Conservation (phyloP, 345 rosid genomes). For the Bruguiera parviflora region DNA sequence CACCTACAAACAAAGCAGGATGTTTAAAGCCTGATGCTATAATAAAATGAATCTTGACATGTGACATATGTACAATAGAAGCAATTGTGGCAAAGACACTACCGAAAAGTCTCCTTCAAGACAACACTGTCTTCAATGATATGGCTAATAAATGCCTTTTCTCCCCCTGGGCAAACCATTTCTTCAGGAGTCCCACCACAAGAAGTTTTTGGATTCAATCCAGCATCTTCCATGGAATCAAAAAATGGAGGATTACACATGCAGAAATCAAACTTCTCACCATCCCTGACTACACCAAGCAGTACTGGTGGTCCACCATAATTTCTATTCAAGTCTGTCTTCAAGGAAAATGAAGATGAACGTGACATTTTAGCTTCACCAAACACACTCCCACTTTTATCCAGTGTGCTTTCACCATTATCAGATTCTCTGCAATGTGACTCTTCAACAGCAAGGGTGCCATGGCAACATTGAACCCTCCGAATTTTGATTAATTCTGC, state of each 20-base stretch:
- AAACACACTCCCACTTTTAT: conserved; percentile 1
- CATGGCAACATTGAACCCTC: conserved; percentile 36
- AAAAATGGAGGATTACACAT: conserved; percentile 98
- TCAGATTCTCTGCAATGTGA: conserved; percentile 16
- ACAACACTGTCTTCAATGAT: conserved; percentile 72
- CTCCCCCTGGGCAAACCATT: conserved; percentile 94
- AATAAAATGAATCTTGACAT: background rate
- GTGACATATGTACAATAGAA: background rate
- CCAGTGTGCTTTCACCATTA: conserved; percentile 23
- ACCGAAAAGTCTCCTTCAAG: conserved; percentile 66
- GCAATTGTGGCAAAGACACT: background rate
- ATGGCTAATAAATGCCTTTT: conserved; percentile 66
- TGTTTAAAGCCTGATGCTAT: conserved; percentile 2
- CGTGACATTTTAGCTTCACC: conserved; percentile 17
- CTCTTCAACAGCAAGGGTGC: conserved; percentile 15
- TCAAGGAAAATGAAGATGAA: conserved; percentile 21
- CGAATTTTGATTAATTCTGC: conserved; percentile 69
- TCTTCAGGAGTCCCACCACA: conserved; percentile 87
- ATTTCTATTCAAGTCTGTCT: conserved; percentile 19
- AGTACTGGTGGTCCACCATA: conserved; percentile 55
- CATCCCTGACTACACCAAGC: conserved; percentile 57
- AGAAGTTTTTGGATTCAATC: conserved; percentile 84
- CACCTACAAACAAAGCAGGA: conserved; percentile 38
- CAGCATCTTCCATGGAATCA: conserved; percentile 69
- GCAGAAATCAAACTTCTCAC: conserved; percentile 86